Base-by-base conservation (phyloP, 2,329 filamentous ascomycete genomes). In the Hyphodiscus sp. region DNA sequence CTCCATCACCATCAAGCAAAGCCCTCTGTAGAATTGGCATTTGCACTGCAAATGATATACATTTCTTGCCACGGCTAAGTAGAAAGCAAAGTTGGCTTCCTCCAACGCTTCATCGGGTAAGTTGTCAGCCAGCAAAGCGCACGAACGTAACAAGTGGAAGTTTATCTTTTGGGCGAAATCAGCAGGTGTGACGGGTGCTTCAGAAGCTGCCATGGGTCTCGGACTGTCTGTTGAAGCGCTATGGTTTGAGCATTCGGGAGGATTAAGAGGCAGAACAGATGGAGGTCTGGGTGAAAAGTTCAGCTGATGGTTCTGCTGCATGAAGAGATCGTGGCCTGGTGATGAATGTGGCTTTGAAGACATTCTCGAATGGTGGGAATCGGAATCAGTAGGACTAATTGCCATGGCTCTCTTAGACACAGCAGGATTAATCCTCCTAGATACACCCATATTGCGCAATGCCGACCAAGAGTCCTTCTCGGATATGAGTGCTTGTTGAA, bases 11-110 rank as follows among this genome's bases (percentile, higher is more conserved):
- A 54, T 59, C 20, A 62, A 46, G 26, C 47, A 56, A 13, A 53
- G 38, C 8, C 54, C 60, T 15, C 57, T 44, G 49, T 59, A 57
- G 8, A 61, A 47, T 15, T 59, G 50, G 16, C 51, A 50, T 41
- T 61, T 62, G 20, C 49, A 46, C 20, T 52, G 46, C n/a, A 57
- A 41, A 43, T 56, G 30, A 19, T 33, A 52, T 26, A 54, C 23
- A 15, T 23, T 41, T 15, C 53, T 13, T 3, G 49, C 30, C 2
- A 49, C 45, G n/a, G 58, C 51, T 2, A 55, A 26, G 2, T 42
- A 8, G 3, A 54, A 41, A 23, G 59, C 59, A 16, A 23, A 20
- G 5, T 60, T 51, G 2, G 55, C 58, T 1, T 26, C 20, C 20
- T 42, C 29, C 11, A 61, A 13, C 9, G 45, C 57, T 18, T 19